phyloP scores from a whole-genome alignment of 352 stramenopile species.

The Aphanomyces invadans region DNA sequence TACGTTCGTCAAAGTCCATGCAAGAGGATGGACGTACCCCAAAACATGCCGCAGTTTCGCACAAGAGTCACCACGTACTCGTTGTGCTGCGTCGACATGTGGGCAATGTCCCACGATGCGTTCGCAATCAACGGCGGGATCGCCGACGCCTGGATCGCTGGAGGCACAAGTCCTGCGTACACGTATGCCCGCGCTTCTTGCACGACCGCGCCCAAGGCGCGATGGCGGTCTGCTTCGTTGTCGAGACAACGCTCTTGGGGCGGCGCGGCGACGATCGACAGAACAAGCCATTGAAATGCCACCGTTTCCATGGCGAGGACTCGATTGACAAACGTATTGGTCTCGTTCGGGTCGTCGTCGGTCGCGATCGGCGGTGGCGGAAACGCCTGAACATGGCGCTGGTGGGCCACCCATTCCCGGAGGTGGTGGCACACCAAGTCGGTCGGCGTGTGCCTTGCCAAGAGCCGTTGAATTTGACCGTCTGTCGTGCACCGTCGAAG shows the following conservation, averaged over 20 bases:
- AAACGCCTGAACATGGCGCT: conserved; percentile 7
- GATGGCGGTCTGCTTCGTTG: too few relatives aligned
- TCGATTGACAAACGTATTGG: conserved; percentile 48
- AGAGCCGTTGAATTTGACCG: conserved; percentile 33
- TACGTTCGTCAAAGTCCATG: background rate
- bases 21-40: conserved; percentile 29
- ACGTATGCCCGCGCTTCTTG: conserved; percentile 55
- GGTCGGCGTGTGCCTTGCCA: conserved; percentile 13
- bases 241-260: background rate
- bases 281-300: conserved; percentile 46
- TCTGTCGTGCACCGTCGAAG: conserved; percentile 56
- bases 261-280: conserved; percentile 22
- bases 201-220: conserved; percentile 28
- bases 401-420: background rate
- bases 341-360: conserved; percentile 34
- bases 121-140: conserved; percentile 40
- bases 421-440: conserved; percentile 13
- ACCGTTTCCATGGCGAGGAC: conserved; percentile 60
- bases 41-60: conserved; percentile 73
- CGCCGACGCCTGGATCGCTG: conserved; percentile 37
- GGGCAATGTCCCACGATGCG: conserved; percentile 57
- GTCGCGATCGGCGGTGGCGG: conserved; percentile 31
- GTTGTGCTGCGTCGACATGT: conserved; percentile 63
- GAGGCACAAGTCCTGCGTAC: conserved; percentile 44
- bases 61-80: conserved; percentile 74